These are phyloP conservation scores for Pseudozyma sp. DNA, from an alignment of 1,284 basidiomycete genomes.

Conservation along the genomic window DNA sequence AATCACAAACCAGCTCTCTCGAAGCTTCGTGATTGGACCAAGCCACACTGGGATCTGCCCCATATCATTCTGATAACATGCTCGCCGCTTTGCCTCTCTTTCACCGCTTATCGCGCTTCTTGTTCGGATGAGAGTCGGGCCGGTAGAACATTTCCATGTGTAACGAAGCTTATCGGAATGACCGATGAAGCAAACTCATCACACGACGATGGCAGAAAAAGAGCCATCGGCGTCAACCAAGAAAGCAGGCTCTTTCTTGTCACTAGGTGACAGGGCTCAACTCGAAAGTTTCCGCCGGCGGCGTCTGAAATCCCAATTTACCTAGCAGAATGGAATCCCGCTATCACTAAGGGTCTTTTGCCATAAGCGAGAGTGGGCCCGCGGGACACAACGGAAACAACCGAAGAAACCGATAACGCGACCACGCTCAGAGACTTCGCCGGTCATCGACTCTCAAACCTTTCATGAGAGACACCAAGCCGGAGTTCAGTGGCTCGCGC, in stretches of 20 bases:
- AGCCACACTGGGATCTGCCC: neutral
- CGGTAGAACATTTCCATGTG: neutral
- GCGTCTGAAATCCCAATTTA: slow-evolving; percentile 21
- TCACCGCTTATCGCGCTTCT: neutral
- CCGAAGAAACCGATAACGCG: neutral
- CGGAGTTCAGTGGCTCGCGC: too few relatives aligned
- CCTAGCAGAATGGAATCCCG: neutral
- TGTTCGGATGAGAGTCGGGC: neutral
- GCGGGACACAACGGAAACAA: neutral
- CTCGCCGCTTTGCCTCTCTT: too few relatives aligned
- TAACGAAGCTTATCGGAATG: too few relatives aligned
- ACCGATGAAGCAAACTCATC: too few relatives aligned
- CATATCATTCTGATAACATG: neutral
- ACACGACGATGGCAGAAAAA: neutral
- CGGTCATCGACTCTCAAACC: too few relatives aligned
- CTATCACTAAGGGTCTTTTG: neutral
- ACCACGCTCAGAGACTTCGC: neutral
- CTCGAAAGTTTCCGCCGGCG: slow-evolving; percentile 11
- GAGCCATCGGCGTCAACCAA: neutral
- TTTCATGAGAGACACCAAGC: too few relatives aligned
- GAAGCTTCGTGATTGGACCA: too few relatives aligned
- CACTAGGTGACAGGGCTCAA: slow-evolving; percentile 8
- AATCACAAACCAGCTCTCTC: neutral
- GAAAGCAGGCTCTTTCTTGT: neutral
- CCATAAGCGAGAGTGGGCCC: slow-evolving; percentile 9